Evolutionary conservation across 148 eudicot species (phyloP).

Genomic region (Fagopyrum tataricum): DNA sequence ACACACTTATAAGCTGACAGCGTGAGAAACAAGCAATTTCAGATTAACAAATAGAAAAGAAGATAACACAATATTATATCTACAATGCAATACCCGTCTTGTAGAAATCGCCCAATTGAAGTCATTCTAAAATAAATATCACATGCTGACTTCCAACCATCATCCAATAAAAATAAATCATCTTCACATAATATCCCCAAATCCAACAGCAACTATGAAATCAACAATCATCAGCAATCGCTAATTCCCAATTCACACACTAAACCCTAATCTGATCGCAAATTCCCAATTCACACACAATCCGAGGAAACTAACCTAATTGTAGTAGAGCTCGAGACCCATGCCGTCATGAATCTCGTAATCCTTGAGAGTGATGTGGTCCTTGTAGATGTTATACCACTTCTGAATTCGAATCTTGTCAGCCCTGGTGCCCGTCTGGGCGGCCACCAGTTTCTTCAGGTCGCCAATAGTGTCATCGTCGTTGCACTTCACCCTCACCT

Average conservation of each 20-base stretch:
- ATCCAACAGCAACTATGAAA: not conserved
- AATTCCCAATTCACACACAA: not conserved
- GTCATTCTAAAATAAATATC: no score
- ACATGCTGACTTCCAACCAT: no score
- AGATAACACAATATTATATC: no score
- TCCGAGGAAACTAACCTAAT: conserved; percentile 21
- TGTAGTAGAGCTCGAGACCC: conserved; percentile 98
- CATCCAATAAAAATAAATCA: not conserved
- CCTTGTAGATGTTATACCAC: conserved; percentile 91
- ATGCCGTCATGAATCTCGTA: conserved; percentile 97
- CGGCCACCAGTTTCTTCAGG: conserved; percentile 87
- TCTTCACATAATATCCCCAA: not conserved
- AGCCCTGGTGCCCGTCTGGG: conserved; percentile 83
- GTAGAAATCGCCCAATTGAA: no score
- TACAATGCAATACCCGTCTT: no score
- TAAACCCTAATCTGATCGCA: not conserved
- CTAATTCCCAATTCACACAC: not conserved
- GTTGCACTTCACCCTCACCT: conserved; percentile 94
- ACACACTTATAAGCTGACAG: no score
- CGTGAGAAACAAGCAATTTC: no score
- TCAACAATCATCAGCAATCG: not conserved
- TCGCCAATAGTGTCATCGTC: conserved; percentile 92
- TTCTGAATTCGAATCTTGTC: conserved; percentile 92
- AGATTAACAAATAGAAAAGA: no score
- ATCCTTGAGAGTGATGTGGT: conserved; percentile 79